Evolutionary conservation across 2,329 filamentous ascomycete species (phyloP).

Genomic region (Paraphaeosphaeria minitans): DNA sequence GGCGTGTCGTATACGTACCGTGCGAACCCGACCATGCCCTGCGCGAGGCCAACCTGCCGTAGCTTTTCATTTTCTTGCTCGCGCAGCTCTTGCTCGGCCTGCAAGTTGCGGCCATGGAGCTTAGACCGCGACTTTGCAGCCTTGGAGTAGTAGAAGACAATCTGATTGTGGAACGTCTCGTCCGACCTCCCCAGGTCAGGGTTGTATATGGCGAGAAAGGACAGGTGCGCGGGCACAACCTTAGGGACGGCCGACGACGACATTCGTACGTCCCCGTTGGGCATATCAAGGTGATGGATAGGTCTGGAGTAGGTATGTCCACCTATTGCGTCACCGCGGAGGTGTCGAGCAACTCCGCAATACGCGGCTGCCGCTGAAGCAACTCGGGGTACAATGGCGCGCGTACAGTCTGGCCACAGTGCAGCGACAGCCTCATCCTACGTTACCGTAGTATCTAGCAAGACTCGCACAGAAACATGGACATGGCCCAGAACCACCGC

Average conservation of each 20-base stretch:
- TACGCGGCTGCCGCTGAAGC: background rate
- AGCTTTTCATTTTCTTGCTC: slow-evolving; percentile 84
- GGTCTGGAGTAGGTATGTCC: background rate
- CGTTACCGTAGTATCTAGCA: background rate
- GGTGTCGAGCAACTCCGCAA: slow-evolving; percentile 3
- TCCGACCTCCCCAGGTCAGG: slow-evolving; percentile 76
- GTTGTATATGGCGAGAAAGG: slow-evolving; percentile 94
- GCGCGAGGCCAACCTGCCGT: slow-evolving; percentile 91
- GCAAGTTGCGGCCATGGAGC: slow-evolving; percentile 33
- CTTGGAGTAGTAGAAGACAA: slow-evolving; percentile 86
- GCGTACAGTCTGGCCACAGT: background rate
- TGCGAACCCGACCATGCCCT: slow-evolving; percentile 94
- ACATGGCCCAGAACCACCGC: background rate
- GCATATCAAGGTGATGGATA: background rate
- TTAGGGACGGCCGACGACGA: slow-evolving; percentile 35
- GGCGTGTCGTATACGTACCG: slow-evolving; percentile 57
- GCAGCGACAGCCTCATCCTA: background rate
- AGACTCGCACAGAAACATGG: background rate
- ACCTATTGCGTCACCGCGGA: slow-evolving; percentile 6
- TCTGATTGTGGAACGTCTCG: slow-evolving; percentile 77
- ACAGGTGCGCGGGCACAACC: slow-evolving; percentile 78
- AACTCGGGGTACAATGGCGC: background rate
- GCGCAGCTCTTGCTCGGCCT: slow-evolving; percentile 45
- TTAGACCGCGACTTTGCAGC: slow-evolving; percentile 37
- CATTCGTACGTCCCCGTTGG: slow-evolving; percentile 19